phyloP scores from a whole-genome alignment of 208 protist genomes.

The Crithidia acanthocephali region DNA sequence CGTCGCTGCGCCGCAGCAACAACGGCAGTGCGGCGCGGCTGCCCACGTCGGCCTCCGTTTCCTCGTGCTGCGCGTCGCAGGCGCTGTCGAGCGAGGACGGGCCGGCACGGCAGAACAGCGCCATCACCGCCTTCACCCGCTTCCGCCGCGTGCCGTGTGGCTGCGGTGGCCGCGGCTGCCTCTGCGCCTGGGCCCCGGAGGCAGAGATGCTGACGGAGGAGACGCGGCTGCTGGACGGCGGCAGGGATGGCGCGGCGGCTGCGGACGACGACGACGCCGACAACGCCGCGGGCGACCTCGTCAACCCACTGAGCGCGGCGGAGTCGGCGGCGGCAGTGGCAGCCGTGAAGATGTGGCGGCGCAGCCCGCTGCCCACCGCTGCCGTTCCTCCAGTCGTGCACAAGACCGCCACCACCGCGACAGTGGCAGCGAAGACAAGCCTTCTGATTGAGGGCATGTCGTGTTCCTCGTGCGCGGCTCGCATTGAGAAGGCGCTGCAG shows the following conservation, averaged over 20 bases:
- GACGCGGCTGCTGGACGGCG: slow-evolving; percentile 18
- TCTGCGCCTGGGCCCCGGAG: slow-evolving; percentile 30
- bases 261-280: neutral
- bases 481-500: slow-evolving; percentile 72
- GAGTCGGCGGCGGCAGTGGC: neutral
- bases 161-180: slow-evolving; percentile 34
- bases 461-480: slow-evolving; percentile 91
- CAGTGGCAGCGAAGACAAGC: slow-evolving; percentile 16
- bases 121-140: slow-evolving; percentile 1
- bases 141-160: slow-evolving; percentile 32
- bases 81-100: neutral
- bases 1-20: slow-evolving; percentile 17
- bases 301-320: neutral
- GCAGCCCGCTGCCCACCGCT: neutral
- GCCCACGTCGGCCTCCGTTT: neutral
- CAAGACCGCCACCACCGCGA: neutral
- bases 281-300: neutral
- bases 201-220: slow-evolving; percentile 31
- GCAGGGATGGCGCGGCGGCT: neutral
- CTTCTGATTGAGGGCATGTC: slow-evolving; percentile 92
- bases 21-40: slow-evolving; percentile 1
- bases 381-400: neutral
- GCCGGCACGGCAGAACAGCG: slow-evolving; percentile 1
- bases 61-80: slow-evolving; percentile 10
- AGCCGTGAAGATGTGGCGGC: neutral